A percentile compares a stretch with the other conserved stretches of the same genome.
phyloP scores from a whole-genome alignment of 2,329 filamentous ascomycete genomes.

The Harringtonia aguacate region DNA sequence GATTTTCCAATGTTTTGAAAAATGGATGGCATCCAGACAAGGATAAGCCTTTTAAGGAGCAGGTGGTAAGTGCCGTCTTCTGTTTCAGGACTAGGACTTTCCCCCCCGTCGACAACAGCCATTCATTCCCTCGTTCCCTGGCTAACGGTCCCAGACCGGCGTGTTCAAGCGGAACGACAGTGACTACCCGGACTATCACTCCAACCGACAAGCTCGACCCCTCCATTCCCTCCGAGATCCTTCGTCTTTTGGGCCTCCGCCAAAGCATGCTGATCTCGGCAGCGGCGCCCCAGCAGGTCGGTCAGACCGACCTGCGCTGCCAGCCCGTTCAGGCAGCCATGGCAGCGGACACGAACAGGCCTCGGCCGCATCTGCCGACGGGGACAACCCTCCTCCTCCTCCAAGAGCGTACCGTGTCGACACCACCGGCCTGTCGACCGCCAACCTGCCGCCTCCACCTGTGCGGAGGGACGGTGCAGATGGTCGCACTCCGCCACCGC shows the following conservation, averaged over 20 bases:
- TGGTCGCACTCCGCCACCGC: slow-evolving; percentile 17
- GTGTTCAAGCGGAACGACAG: slow-evolving; percentile 20
- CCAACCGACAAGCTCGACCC: slow-evolving; percentile 39
- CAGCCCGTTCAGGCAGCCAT: slow-evolving; percentile 11
- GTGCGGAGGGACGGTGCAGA: slow-evolving; percentile 34
- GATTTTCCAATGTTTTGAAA: slow-evolving; percentile 18
- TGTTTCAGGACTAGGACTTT: too few species aligned
- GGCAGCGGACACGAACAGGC: slow-evolving; percentile 5
- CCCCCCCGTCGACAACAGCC: too few species aligned
- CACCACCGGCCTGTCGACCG: slow-evolving; percentile 60
- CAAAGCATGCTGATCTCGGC: slow-evolving; percentile 53
- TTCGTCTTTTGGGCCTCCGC: slow-evolving; percentile 67
- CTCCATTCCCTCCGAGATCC: slow-evolving; percentile 66
- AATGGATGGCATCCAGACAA: slow-evolving; percentile 40
- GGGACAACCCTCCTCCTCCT: slow-evolving; percentile 30
- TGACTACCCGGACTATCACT: slow-evolving; percentile 15
- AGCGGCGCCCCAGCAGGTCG: too few species aligned
- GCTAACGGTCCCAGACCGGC: slow-evolving; percentile 4
- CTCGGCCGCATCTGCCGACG: slow-evolving; percentile 12
- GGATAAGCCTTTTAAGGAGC: slow-evolving; percentile 26
- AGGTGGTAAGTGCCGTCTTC: slow-evolving; percentile 29
- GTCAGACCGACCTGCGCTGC: neutral
- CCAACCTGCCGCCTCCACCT: slow-evolving; percentile 62
- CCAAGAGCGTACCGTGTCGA: slow-evolving; percentile 58
- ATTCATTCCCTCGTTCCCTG: too few species aligned